phyloP scores from a whole-genome alignment of 129 eudicot species.

The Flaveria linearis region DNA sequence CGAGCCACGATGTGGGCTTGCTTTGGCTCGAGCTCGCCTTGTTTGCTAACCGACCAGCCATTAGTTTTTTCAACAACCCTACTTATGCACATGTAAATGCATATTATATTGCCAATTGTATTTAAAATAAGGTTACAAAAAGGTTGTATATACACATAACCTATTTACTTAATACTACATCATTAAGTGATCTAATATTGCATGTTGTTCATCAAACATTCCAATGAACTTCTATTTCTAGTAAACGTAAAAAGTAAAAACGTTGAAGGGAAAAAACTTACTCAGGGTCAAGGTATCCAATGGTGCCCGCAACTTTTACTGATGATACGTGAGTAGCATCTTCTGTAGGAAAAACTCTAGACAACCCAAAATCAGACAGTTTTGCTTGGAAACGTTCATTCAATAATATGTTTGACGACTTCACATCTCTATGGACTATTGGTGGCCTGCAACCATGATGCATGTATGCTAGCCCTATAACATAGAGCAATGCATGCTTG shows the following conservation, averaged over 20 bases:
- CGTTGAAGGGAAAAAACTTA: slow-evolving; percentile 3
- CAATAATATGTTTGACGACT: slow-evolving; percentile 35
- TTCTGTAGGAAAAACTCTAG: slow-evolving; percentile 20
- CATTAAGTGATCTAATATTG: background rate
- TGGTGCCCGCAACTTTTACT: slow-evolving; percentile 27
- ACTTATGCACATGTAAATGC: too few species aligned
- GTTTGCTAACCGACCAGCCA: too few species aligned
- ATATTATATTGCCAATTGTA: too few species aligned
- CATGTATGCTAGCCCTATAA: slow-evolving; percentile 49
- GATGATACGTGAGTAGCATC: slow-evolving; percentile 29
- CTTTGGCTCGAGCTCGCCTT: too few species aligned
- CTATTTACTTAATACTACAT: too few species aligned
- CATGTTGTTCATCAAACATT: background rate
- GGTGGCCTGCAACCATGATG: slow-evolving; percentile 49
- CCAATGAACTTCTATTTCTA: background rate
- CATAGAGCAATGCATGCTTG: background rate
- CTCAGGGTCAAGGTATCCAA: slow-evolving; percentile 45
- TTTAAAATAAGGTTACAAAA: too few species aligned
- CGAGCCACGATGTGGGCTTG: too few species aligned
- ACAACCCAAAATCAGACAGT: slow-evolving; percentile 1
- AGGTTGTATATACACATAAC: too few species aligned
- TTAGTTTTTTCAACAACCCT: too few species aligned
- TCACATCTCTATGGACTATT: slow-evolving; percentile 43
- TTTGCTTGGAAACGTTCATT: slow-evolving; percentile 11
- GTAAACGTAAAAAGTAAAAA: background rate